phyloP scores from a whole-genome alignment of 768 basidiomycete genomes.

The Atractiella rhizophila region DNA sequence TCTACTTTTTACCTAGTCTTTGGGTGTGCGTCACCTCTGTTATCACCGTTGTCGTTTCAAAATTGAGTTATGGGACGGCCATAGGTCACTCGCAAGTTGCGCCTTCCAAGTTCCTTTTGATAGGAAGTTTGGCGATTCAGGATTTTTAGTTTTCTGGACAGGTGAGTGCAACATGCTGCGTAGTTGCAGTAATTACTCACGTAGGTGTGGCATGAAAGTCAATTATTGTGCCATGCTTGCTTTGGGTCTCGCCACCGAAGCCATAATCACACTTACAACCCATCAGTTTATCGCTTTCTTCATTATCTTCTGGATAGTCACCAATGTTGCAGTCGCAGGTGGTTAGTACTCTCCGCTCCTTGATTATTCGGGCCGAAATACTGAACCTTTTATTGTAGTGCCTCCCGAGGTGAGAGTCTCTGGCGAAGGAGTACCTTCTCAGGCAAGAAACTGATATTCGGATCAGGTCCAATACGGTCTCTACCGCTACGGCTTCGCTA shows the following conservation, averaged over 20 bases:
- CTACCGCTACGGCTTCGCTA: neutral
- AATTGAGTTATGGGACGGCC: no score
- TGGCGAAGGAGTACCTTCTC: no score
- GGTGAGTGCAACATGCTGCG: neutral
- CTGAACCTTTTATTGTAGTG: no score
- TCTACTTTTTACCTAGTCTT: neutral
- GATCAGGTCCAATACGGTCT: neutral
- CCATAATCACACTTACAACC: neutral
- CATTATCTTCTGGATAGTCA: neutral
- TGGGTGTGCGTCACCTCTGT: no score
- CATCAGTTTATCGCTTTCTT: neutral
- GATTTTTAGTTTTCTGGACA: neutral
- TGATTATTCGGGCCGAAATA: no score
- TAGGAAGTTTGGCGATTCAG: neutral
- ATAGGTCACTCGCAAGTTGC: neutral
- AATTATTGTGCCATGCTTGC: neutral
- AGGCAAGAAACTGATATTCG: no score
- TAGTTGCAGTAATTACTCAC: neutral
- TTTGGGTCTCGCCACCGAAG: neutral
- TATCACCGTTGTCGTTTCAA: no score
- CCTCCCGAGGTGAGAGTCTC: no score
- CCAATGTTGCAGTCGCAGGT: neutral
- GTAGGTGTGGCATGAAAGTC: no score
- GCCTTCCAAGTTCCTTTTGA: constrained; percentile 1
- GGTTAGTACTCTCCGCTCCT: no score